Conservation (phyloP, 805 yeast species). For the Middelhovenomyces tepae region DNA sequence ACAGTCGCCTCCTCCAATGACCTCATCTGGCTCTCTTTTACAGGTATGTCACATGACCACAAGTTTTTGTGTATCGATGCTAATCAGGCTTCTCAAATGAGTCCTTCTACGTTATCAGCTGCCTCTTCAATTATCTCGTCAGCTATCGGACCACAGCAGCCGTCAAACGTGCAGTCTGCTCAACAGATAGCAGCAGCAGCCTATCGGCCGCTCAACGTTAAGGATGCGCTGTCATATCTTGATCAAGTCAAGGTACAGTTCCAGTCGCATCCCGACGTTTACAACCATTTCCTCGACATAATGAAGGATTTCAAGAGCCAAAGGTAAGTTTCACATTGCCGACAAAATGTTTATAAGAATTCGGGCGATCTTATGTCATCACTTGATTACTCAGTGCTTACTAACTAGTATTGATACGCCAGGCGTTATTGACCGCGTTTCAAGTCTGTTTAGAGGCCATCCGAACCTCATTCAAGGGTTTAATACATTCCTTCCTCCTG, state of each 20-base stretch:
- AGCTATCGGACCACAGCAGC: slow-evolving; percentile 2
- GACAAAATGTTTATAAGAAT: neutral
- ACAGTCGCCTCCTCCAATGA: too few relatives aligned
- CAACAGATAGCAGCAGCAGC: slow-evolving; percentile 19
- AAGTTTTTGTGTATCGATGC: neutral
- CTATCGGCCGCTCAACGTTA: slow-evolving; percentile 72
- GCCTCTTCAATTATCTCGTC: neutral
- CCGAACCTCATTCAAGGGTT: slow-evolving; percentile 91
- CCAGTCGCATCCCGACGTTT: slow-evolving; percentile 86
- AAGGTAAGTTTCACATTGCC: slow-evolving; percentile 37
- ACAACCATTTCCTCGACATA: slow-evolving; percentile 90
- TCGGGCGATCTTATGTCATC: neutral
- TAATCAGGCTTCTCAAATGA: neutral
- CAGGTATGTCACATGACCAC: neutral
- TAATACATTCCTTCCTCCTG: slow-evolving; percentile 95
- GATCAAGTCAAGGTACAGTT: slow-evolving; percentile 95
- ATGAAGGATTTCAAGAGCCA: slow-evolving; percentile 99
- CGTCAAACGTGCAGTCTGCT: slow-evolving; percentile 17
- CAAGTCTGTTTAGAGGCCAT: slow-evolving; percentile 83
- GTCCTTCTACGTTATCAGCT: neutral
- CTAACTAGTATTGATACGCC: slow-evolving; percentile 72
- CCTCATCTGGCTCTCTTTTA: neutral
- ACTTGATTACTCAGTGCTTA: slow-evolving; percentile 5
- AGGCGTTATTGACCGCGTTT: slow-evolving; percentile 94
- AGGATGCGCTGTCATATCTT: slow-evolving; percentile 89